A percentile compares a stretch with the other conserved stretches of the same genome.
These are phyloP conservation scores for Trichoderma sp. DNA, from an alignment of 2,329 filamentous ascomycete species.

Conservation along the genomic window DNA sequence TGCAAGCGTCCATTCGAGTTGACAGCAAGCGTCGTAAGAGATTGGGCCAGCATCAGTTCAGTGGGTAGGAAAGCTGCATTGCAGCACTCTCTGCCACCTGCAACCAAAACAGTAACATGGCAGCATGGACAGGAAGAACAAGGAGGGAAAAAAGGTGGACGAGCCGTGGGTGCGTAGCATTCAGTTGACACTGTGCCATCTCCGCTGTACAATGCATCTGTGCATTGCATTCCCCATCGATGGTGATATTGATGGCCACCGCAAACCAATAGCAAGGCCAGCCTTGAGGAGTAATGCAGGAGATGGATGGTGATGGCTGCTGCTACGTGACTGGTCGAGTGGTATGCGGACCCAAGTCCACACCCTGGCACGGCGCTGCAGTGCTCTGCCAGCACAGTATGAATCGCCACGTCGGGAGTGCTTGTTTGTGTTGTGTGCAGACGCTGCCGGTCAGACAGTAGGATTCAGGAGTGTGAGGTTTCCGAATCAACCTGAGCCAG, in stretches of 20 bases:
- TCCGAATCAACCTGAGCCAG: slow-evolving; percentile 3
- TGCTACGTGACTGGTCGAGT: slow-evolving; percentile 23
- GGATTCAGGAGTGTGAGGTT: slow-evolving; percentile 17
- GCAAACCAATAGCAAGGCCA: slow-evolving; percentile 27
- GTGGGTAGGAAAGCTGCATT: slow-evolving; percentile 30
- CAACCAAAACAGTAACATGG: neutral
- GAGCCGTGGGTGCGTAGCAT: slow-evolving; percentile 19
- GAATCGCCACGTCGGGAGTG: neutral
- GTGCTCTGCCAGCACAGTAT: slow-evolving; percentile 14
- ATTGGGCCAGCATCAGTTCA: slow-evolving; percentile 17
- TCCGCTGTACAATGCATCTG: slow-evolving; percentile 21
- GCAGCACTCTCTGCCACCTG: slow-evolving; percentile 11
- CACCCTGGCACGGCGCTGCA: slow-evolving; percentile 15
- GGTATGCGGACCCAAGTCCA: slow-evolving; percentile 22
- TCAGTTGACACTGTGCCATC: neutral
- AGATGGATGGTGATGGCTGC: slow-evolving; percentile 29
- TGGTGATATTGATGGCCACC: slow-evolving; percentile 27
- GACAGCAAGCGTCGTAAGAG: slow-evolving; percentile 19
- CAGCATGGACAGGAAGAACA: neutral
- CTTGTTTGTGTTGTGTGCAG: neutral
- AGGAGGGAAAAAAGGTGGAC: neutral
- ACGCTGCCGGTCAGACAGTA: slow-evolving; percentile 16
- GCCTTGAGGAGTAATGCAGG: slow-evolving; percentile 27
- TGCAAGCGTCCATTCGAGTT: slow-evolving; percentile 19
- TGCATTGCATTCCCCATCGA: slow-evolving; percentile 26